Base-by-base conservation (phyloP, 164 flowering plant genomes). In the Annona squamosa region DNA sequence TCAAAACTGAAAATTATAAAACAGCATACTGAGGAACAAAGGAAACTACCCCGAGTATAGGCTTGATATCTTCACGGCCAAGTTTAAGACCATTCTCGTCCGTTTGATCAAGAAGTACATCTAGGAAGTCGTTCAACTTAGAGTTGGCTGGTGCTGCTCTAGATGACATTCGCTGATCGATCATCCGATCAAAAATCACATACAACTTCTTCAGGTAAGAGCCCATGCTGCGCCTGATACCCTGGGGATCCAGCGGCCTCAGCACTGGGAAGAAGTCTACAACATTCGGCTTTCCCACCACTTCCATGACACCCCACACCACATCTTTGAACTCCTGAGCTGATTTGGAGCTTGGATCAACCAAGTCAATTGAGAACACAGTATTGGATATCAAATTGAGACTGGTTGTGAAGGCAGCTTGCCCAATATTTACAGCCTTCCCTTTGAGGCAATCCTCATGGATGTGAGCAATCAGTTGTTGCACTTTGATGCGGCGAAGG, bases 371-470 rank as follows among this genome's bases (percentile, higher is more conserved):
- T 1, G 81, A 79, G 57, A 79, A 77, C 5, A 81, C n/a, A 0
- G 80, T 74, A 74, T 76, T 72, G 0, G 84, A 79, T 7, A 79
- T n/a, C 67, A 73, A 42, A 47, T 75, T 79, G 5, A 82, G 67
- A 2, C 64, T 59, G 5, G 77, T 70, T 5, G 45, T 46, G 63
- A 77, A 75, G 3, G 73, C 75, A 2, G 26, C 70, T 41, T 46
- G 12, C 6, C 81, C 76, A 18, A 81, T 68, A 56, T 76, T 61
- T 3, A 77, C 74, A 1, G 73, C 69, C 4, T 47, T 44, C 4
- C 81, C 81, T 0, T 43, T 46, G 0, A n/a, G n/a, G 19, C 74
- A 52, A 7, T 17, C 2, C n/a, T 76, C 57, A 13, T 65, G 18
- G 41, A 79, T 69, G 46, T 61, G 48, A 45, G 43, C 70, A 17